Evolutionary conservation across 305 asterid genomes (phyloP), one percentile per base, ranked within the genome.

Genomic region (Plantago rigida): DNA sequence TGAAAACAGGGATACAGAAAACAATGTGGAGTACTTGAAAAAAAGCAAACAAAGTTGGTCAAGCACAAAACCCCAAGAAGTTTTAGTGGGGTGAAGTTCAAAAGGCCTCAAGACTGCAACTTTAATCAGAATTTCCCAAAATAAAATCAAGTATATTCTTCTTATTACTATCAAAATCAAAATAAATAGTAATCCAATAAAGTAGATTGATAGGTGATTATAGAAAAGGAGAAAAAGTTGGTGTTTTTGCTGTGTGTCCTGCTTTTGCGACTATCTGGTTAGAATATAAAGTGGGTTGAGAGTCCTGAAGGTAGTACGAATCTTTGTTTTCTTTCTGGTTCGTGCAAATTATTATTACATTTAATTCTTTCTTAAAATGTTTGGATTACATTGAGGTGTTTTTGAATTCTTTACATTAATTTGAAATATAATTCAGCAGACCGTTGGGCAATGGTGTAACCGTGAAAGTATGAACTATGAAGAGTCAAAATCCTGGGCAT

Each of bases 101-200:
- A 75, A 79, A 78, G 76, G 60, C 80, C 59, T 73, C 70, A 77
- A 76, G 78, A 75, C 17, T 56, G 64, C 84, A 66, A 73, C 81
- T 78, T 78, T 78, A 62, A 57, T 65, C 63, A 14, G 36, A 36
- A 36, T 7, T 36, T 36, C 59, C 17, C 19, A 56, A 64, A 64
- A 71, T 45, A 53, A 24, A 3, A 63, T 65, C 59, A 56, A 57
- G 29, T 13, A 49, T 31, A 34, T 24, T 52, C 7, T 22, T 11
- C 1, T 51, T 47, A 14, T 47, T 13, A 11, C 2, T 5, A 47
- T 14, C 9, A 1, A 29, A 52, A 24, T 7, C 5, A 31, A 31
- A 5, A 31, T 31, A 5, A 31, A 31, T 36, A 8, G 10, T 1
- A 36, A 36, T 36, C 44, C 44, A 8, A 36, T 36, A 36, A 36